Evolutionary conservation across 1,284 basidiomycete genomes (phyloP).

Genomic region (Irpex sp.): DNA sequence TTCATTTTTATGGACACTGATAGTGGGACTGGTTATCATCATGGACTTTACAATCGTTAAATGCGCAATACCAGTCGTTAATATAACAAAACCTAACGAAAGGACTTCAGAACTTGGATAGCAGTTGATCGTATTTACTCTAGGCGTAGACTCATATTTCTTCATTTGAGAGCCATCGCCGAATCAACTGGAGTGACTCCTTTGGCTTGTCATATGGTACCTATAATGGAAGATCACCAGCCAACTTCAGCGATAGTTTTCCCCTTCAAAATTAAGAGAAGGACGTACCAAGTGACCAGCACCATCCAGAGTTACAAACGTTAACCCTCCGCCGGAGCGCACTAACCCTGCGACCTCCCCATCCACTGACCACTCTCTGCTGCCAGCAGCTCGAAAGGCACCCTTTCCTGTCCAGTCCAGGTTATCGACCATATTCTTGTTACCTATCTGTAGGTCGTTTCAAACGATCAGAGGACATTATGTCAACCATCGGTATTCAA

Average conservation of each 20-base stretch:
- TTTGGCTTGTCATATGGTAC: constrained; percentile 59
- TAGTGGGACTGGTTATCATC: too few relatives aligned
- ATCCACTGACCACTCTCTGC: constrained; percentile 47
- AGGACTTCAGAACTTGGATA: too few relatives aligned
- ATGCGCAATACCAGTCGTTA: too few relatives aligned
- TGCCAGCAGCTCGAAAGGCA: constrained; percentile 40
- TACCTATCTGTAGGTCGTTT: constrained; percentile 34
- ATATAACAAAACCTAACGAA: too few relatives aligned
- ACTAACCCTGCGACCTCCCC: constrained; percentile 53
- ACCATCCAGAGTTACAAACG: constrained; percentile 58
- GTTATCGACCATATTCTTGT: constrained; percentile 56
- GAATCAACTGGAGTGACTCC: constrained; percentile 45
- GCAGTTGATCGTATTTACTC: too few relatives aligned
- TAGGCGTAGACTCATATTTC: constrained; percentile 20
- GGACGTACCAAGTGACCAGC: constrained; percentile 64
- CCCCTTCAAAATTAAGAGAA: neutral
- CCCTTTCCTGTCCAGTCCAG: constrained; percentile 57
- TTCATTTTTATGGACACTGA: too few relatives aligned
- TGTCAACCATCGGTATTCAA: neutral
- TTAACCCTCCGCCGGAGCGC: constrained; percentile 54
- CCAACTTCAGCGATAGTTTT: neutral
- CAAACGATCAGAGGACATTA: neutral
- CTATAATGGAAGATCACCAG: constrained; percentile 25
- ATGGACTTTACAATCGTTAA: too few relatives aligned
- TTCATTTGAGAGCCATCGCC: constrained; percentile 44